Conservation (phyloP, 2,329 filamentous ascomycete species). For the Cryphonectria radicalis region DNA sequence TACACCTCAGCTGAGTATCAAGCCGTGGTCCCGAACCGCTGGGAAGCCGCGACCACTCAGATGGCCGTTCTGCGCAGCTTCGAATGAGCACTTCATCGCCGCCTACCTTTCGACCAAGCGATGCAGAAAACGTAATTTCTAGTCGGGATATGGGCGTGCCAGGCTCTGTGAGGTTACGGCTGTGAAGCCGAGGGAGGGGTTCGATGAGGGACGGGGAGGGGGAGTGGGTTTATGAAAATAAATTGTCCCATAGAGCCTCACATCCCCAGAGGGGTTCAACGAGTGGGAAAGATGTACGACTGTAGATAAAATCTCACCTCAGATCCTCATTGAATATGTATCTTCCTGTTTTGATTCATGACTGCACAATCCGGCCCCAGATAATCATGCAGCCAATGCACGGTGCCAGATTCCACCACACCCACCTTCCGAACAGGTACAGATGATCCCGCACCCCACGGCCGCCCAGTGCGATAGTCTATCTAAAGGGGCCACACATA, state of each 20-base stretch:
- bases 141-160: not conserved
- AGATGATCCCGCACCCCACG: not conserved
- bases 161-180: not conserved
- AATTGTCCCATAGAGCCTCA: not conserved
- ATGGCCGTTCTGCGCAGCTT: not conserved
- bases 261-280: not conserved
- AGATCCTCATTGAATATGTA: not conserved
- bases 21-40: not conserved
- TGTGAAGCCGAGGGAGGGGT: not conserved
- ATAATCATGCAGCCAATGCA: not conserved
- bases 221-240: not conserved
- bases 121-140: not conserved
- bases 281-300: not conserved
- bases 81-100: not conserved
- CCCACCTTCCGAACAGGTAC: not conserved
- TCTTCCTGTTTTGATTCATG: not conserved
- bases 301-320: not conserved
- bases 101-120: not conserved
- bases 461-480: not conserved
- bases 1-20: conserved; percentile 1
- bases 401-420: not conserved
- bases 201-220: not conserved
- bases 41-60: not conserved
- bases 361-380: not conserved
- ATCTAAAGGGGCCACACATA: not conserved